Percentiles rank a stretch among this genome's conserved stretches.
Conservation (phyloP, 129 eudicot species). For the Solidago caesia region DNA sequence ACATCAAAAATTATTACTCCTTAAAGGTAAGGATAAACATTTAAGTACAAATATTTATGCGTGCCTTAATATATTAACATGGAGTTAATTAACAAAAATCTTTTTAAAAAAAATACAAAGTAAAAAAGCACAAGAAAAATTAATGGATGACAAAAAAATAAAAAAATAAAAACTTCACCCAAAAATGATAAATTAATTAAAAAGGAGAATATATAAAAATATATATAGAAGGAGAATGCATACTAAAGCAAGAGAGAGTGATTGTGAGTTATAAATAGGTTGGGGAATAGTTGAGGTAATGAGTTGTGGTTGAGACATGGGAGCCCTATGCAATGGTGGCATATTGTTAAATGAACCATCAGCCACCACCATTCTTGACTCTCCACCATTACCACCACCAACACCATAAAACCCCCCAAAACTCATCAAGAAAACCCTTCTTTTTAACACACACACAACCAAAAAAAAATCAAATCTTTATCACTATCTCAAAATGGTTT, state of each 20-base stretch:
- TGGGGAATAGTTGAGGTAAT: conserved; percentile 41
- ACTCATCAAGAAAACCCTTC: conserved; percentile 44
- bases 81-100: no score
- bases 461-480: conserved; percentile 15
- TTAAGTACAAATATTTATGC: no score
- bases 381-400: conserved; percentile 45
- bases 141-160: no score
- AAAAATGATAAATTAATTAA: not conserved
- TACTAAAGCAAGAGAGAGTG: conserved; percentile 66
- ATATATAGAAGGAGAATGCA: conserved; percentile 18
- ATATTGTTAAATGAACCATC: conserved; percentile 46
- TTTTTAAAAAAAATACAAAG: no score
- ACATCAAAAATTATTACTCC: not conserved
- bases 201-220: not conserved
- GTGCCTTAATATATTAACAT: no score
- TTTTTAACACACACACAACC: not conserved
- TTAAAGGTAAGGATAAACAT: no score
- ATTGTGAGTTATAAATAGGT: conserved; percentile 46
- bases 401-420: conserved; percentile 60
- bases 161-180: no score
- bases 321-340: conserved; percentile 38
- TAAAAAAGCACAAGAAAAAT: not conserved
- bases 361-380: conserved; percentile 50
- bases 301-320: conserved; percentile 56
- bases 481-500: conserved; percentile 21